These are phyloP conservation scores for Setomelanomma holmii DNA, from an alignment of 2,329 filamentous ascomycete species.

Conservation along the genomic window DNA sequence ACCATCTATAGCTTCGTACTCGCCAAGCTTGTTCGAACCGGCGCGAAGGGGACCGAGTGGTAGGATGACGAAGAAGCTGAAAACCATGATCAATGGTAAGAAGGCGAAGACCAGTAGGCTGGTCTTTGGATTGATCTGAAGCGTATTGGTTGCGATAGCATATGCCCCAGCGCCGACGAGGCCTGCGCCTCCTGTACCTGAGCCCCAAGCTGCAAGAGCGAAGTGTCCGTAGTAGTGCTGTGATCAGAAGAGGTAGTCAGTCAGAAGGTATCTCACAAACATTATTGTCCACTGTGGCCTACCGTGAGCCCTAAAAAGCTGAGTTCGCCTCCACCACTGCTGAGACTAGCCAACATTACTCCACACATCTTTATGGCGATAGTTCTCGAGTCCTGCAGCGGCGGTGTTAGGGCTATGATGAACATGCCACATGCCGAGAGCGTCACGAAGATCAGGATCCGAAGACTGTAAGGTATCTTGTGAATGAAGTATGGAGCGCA, in stretches of 20 bases:
- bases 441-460: conserved; percentile 75
- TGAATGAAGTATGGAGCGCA: conserved; percentile 94
- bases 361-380: conserved; percentile 80
- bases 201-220: conserved; percentile 89
- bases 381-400: conserved; percentile 62
- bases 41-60: conserved; percentile 71
- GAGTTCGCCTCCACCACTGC: conserved; percentile 85
- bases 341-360: conserved; percentile 83
- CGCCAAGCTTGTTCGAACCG: conserved; percentile 50
- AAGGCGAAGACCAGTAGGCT: conserved; percentile 81
- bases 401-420: conserved; percentile 80
- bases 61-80: conserved; percentile 84
- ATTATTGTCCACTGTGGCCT: no score
- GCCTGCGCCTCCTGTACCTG: conserved; percentile 88
- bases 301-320: conserved; percentile 91
- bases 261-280: no score
- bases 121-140: conserved; percentile 74
- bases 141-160: conserved; percentile 80
- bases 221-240: conserved; percentile 90
- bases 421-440: conserved; percentile 88
- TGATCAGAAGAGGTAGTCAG: no score
- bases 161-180: conserved; percentile 88
- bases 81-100: conserved; percentile 80
- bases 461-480: conserved; percentile 77
- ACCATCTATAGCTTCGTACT: conserved; percentile 62